phyloP scores from a whole-genome alignment of 176 grass and related monocot species.

The Zizania latifolia region DNA sequence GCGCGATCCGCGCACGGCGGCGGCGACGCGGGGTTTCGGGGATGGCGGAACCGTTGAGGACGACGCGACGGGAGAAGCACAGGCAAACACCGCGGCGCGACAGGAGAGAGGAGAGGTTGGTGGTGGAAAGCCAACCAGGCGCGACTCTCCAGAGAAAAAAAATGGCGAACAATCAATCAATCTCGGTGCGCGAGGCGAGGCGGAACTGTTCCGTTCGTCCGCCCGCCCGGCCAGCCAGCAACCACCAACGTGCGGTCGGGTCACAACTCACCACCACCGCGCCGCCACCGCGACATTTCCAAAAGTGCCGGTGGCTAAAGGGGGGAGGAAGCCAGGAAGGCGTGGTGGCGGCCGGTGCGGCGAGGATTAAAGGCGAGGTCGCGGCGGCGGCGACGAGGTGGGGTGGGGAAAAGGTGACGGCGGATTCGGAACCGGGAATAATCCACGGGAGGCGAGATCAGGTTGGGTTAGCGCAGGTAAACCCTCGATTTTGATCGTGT shows the following conservation, averaged over 20 bases:
- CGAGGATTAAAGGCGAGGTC: neutral
- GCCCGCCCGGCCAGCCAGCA: neutral
- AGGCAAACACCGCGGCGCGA: neutral
- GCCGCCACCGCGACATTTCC: constrained; percentile 25
- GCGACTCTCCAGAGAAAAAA: constrained; percentile 34
- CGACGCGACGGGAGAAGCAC: too few species aligned
- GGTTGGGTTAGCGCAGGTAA: constrained; percentile 14
- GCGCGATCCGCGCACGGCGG: too few species aligned
- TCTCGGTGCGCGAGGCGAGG: constrained; percentile 23
- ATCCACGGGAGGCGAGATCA: neutral
- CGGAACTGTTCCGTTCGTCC: neutral
- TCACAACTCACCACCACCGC: constrained; percentile 22
- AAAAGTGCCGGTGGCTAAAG: constrained; percentile 4
- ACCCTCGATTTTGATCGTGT: constrained; percentile 3
- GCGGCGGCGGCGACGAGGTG: neutral
- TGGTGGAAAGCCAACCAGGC: constrained; percentile 23
- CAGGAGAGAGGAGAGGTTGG: neutral
- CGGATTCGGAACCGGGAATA: neutral
- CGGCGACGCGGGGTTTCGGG: too few species aligned
- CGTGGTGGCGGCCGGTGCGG: constrained; percentile 9
- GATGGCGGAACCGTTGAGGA: too few species aligned
- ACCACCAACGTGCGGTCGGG: constrained; percentile 39
- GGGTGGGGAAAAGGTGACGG: neutral
- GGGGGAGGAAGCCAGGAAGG: neutral
- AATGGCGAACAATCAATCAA: constrained; percentile 16